phyloP scores from a whole-genome alignment of 129 eudicot genomes.

The Pseudognaphalium luteoalbum region DNA sequence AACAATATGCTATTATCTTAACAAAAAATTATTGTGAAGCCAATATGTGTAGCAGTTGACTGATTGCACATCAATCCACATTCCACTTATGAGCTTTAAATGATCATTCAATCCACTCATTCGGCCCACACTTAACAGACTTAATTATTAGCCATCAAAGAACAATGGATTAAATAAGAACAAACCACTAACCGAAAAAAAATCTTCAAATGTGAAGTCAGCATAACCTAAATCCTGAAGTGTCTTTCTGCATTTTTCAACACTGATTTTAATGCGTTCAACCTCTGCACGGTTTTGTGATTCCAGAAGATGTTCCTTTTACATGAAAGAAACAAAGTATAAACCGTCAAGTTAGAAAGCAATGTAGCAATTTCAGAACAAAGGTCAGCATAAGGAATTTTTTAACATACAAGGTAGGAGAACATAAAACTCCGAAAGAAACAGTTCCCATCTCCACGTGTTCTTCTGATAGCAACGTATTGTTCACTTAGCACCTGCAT shows the following conservation, averaged over 20 bases:
- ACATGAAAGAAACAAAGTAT: conserved; percentile 10
- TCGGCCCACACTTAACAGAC: not conserved
- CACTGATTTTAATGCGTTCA: conserved; percentile 55
- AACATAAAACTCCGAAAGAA: conserved; percentile 95
- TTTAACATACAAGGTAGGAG: conserved; percentile 73
- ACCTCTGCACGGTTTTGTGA: conserved; percentile 84
- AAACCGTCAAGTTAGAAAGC: conserved; percentile 16
- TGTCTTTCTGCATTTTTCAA: conserved; percentile 81
- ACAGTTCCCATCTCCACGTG: conserved; percentile 91
- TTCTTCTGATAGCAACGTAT: conserved; percentile 83
- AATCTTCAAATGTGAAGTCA: conserved; percentile 96
- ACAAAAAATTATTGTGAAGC: not conserved
- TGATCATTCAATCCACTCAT: not conserved
- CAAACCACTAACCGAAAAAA: conserved; percentile 61
- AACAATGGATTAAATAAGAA: not conserved
- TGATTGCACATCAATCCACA: too few relatives aligned
- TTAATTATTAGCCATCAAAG: conserved; percentile 5
- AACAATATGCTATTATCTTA: not conserved
- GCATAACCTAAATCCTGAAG: conserved; percentile 86
- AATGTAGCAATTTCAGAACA: not conserved
- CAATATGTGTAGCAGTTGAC: not conserved
- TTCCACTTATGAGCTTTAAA: not conserved
- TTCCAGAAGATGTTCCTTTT: conserved; percentile 81
- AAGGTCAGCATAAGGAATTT: not conserved
- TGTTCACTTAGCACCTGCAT: conserved; percentile 63